Percentiles rank a stretch among this genome's conserved stretches.
Conservation (phyloP, 2,329 filamentous ascomycete genomes). For the Penicillium rolfsii region DNA sequence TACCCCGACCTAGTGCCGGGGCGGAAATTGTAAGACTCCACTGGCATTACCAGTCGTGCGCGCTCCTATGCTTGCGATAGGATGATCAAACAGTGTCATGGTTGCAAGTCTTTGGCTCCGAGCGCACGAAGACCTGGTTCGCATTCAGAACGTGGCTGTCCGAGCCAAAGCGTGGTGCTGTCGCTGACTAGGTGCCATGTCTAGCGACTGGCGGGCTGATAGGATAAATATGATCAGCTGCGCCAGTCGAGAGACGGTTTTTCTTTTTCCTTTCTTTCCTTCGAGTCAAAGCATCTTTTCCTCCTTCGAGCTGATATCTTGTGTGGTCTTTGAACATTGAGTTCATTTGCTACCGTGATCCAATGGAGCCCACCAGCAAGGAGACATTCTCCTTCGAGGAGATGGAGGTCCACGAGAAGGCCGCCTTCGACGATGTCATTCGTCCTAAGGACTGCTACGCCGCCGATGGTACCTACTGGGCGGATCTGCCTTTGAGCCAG, state of each 20-base stretch:
- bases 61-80: conserved; percentile 16
- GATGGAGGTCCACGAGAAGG: conserved; percentile 62
- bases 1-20: conserved; percentile 8
- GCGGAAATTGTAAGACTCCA: conserved; percentile 13
- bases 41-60: conserved; percentile 16
- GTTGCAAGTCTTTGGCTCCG: conserved; percentile 4
- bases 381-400: conserved; percentile 45
- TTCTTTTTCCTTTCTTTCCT: not conserved
- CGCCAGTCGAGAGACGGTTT: not conserved
- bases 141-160: not conserved
- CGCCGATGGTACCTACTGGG: conserved; percentile 84
- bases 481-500: conserved; percentile 73
- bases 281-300: conserved; percentile 4
- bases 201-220: not conserved
- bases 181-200: not conserved
- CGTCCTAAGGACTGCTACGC: conserved; percentile 88
- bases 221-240: conserved; percentile 9
- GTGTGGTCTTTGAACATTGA: conserved; percentile 1
- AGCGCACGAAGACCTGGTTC: conserved; percentile 6
- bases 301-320: not conserved
- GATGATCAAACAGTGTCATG: not conserved
- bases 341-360: conserved; percentile 8
- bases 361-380: conserved; percentile 19
- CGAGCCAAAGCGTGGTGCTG: not conserved
- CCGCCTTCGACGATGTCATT: conserved; percentile 75